Percentiles rank a stretch among this genome's conserved stretches.
Evolutionary conservation across 208 protist genomes (phyloP).

Genomic region (Leishmania tropica): DNA sequence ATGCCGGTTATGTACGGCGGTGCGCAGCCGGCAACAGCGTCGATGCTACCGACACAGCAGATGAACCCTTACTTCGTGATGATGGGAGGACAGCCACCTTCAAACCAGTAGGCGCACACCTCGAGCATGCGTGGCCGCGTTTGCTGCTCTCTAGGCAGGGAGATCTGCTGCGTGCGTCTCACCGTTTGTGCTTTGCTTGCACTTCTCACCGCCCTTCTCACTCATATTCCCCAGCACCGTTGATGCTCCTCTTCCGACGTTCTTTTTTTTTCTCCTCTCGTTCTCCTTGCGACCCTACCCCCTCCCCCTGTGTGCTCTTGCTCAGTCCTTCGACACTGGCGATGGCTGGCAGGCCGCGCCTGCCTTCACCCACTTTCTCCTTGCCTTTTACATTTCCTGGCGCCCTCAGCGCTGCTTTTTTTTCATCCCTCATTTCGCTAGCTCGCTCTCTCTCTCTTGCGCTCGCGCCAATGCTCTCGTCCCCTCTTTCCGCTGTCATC

Average conservation of each 20-base stretch:
- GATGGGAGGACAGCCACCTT: slow-evolving; percentile 2
- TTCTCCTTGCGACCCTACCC: background rate
- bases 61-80: slow-evolving; percentile 26
- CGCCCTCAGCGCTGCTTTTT: background rate
- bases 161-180: background rate
- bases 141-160: background rate
- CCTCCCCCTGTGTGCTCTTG: background rate
- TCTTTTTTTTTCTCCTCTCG: background rate
- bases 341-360: slow-evolving; percentile 1
- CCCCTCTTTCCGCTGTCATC: background rate
- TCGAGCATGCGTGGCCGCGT: slow-evolving; percentile 2
- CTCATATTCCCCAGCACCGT: background rate
- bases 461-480: background rate
- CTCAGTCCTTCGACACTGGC: background rate
- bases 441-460: slow-evolving; percentile 3
- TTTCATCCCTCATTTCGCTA: background rate
- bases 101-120: background rate
- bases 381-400: background rate
- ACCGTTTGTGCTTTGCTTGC: background rate
- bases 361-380: background rate
- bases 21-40: background rate
- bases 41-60: background rate
- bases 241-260: background rate
- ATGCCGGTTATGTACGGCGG: slow-evolving; percentile 25
- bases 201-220: background rate